Evolutionary conservation across 202 grass and related monocot genomes (phyloP).

Genomic region (Schoenoplectus triqueter): DNA sequence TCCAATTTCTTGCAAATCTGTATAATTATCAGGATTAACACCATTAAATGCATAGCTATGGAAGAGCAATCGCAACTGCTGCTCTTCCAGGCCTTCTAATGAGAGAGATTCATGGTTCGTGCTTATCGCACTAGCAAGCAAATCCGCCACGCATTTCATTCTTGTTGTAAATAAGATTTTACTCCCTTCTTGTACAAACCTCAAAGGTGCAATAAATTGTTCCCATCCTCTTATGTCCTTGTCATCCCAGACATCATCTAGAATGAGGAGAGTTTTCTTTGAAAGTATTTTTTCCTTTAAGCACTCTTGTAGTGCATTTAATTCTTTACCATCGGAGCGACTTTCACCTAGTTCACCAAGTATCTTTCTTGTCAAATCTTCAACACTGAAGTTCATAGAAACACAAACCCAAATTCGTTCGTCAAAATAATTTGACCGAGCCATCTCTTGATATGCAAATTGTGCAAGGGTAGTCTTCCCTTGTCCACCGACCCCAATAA

Average conservation of each 20-base stretch:
- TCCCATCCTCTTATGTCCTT: not conserved
- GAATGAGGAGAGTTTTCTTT: constrained; percentile 20
- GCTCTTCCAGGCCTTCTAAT: constrained; percentile 4
- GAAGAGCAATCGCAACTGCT: not conserved
- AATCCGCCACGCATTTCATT: constrained; percentile 17
- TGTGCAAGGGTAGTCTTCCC: constrained; percentile 79
- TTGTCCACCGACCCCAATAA: constrained; percentile 73
- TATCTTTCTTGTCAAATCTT: not conserved
- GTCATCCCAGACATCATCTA: constrained; percentile 34
- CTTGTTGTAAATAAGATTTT: constrained; percentile 37
- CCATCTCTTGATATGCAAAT: constrained; percentile 61
- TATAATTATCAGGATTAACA: not conserved
- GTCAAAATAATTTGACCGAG: constrained; percentile 56
- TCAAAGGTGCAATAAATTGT: constrained; percentile 11
- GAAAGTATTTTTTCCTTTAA: not conserved
- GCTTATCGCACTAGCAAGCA: not conserved
- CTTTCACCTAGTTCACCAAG: not conserved
- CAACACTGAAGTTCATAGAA: constrained; percentile 39
- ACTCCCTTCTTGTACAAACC: constrained; percentile 29
- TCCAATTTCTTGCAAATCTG: constrained; percentile 3
- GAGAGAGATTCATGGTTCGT: not conserved
- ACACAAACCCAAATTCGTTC: constrained; percentile 60
- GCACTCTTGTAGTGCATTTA: constrained; percentile 10
- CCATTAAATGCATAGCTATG: constrained; percentile 17
- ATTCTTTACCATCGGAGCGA: not conserved